Base-by-base conservation (phyloP, 805 yeast genomes). In the Candida sonorensis region DNA sequence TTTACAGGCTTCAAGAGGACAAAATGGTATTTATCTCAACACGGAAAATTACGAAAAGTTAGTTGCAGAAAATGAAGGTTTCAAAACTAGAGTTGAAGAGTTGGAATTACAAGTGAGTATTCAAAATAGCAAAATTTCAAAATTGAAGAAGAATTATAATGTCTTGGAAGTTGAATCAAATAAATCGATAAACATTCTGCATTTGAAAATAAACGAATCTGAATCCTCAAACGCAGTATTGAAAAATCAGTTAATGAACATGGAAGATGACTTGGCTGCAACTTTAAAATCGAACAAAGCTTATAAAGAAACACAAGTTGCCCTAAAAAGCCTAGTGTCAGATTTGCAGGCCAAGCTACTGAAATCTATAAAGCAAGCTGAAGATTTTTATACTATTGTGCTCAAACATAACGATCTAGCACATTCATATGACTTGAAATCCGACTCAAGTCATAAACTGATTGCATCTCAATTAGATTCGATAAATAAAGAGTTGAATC, bases 21-120 rank as follows among this genome's bases (percentile, higher is more conserved):
- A 77, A 44, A 78, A 75, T 44, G 87, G 88, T 5, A 72, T 83
- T 12, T 79, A 70, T 46, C 55, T 83, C 40, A 69, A 82, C 17
- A 62, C 62, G 17, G 69, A 63, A 17, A 69, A 69, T 40, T 75
- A 73, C 57, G 57, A 57, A 45, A 36, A 60, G 52, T 30, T 53
- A 18, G 27, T 37, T 31, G 69, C 57, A 26, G 72, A 59, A 48
- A 65, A 48, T 44, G 77, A 72, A 46, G 70, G 77, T 45, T 60
- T 72, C 23, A 58, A 64, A 15, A 62, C 71, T 5, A 55, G 65
- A 34, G 61, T 68, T 10, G 74, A 64, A 18, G 81, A 75, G 36
- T 73, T 70, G 40, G 66, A 68, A 34, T 52, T 66, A 4, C 61
- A 64, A 35, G 56, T 72, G 8, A 66, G 62, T 24, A 65, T 67